These are phyloP conservation scores for Calocybe indica DNA, from an alignment of 768 basidiomycete genomes.

Conservation along the genomic window DNA sequence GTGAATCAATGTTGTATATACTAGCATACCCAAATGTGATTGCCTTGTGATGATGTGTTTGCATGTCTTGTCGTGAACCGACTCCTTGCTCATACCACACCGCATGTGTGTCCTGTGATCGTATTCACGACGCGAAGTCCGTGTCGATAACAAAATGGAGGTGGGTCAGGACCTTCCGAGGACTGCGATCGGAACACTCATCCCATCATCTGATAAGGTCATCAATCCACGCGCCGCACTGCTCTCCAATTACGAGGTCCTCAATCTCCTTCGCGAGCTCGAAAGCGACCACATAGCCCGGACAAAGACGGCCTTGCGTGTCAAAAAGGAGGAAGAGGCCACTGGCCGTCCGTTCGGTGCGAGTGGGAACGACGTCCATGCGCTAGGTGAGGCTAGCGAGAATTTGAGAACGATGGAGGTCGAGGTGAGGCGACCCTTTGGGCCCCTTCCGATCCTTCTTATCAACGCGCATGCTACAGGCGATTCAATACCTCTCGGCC, in stretches of 20 bases:
- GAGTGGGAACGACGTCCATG: neutral
- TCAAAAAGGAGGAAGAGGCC: conserved; percentile 73
- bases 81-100: too few species aligned
- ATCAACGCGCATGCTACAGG: conserved; percentile 36
- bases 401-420: conserved; percentile 84
- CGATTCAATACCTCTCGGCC: conserved; percentile 78
- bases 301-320: conserved; percentile 61
- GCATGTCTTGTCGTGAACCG: too few species aligned
- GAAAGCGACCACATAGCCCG: conserved; percentile 68
- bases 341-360: conserved; percentile 20
- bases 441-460: neutral
- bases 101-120: too few species aligned
- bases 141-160: too few species aligned
- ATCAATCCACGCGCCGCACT: conserved; percentile 70
- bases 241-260: conserved; percentile 85
- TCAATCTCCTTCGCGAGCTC: conserved; percentile 68
- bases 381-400: conserved; percentile 52
- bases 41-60: too few species aligned
- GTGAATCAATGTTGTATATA: neutral
- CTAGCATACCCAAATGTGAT: too few species aligned
- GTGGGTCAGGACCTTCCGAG: too few species aligned
- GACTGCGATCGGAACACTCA: too few species aligned
- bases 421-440: conserved; percentile 44
- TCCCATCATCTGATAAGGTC: conserved; percentile 34
- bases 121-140: too few species aligned